phyloP scores from a whole-genome alignment of 805 yeast species.

The Lachancea waltii region DNA sequence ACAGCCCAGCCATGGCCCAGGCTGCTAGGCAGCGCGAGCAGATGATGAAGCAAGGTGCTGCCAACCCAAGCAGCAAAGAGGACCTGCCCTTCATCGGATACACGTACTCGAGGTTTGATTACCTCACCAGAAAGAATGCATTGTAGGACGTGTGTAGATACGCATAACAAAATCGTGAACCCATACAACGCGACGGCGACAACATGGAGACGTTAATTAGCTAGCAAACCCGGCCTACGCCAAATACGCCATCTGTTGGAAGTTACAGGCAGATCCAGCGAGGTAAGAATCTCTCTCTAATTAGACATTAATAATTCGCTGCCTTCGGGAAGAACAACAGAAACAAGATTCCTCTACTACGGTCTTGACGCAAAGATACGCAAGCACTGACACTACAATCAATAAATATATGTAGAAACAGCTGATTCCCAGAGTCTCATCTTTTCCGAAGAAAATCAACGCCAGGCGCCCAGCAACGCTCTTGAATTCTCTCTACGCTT shows the following conservation, averaged over 20 bases:
- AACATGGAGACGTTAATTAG: no score
- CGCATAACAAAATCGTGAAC: neutral
- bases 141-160: slow-evolving; percentile 15
- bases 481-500: slow-evolving; percentile 29
- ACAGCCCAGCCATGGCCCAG: slow-evolving; percentile 65
- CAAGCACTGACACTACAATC: neutral
- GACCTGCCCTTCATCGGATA: slow-evolving; percentile 97
- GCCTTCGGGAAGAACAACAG: no score
- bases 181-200: no score
- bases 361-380: neutral
- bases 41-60: slow-evolving; percentile 41
- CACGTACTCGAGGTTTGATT: slow-evolving; percentile 92
- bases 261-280: no score
- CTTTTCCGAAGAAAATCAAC: slow-evolving; percentile 25
- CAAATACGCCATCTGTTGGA: no score
- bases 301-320: no score
- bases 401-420: slow-evolving; percentile 29
- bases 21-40: slow-evolving; percentile 62
- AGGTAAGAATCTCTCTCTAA: no score
- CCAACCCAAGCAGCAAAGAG: slow-evolving; percentile 55
- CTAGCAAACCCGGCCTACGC: no score
- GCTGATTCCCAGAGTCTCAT: slow-evolving; percentile 38
- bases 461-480: slow-evolving; percentile 40
- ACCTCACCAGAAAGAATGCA: slow-evolving; percentile 69
- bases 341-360: no score